Percentiles rank a stretch among this genome's conserved stretches.
Conservation (phyloP, 2,329 filamentous ascomycete species). For the Keithomyces neogunnii region DNA sequence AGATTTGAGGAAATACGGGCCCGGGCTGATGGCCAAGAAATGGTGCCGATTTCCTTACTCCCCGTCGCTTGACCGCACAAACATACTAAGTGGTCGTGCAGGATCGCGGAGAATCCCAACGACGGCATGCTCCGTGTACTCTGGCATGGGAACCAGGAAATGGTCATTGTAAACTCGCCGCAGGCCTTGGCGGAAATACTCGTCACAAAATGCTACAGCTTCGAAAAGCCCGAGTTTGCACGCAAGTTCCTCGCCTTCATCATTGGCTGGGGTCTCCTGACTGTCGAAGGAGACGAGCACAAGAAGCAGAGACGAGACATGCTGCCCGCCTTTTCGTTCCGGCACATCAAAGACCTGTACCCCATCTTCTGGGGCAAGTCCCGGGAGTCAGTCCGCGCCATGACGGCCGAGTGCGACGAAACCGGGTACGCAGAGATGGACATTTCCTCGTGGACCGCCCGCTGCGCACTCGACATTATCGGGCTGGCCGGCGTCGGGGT, state of each 20-base stretch:
- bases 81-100: neutral
- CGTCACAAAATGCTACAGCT: slow-evolving; percentile 57
- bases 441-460: slow-evolving; percentile 13
- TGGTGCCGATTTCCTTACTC: neutral
- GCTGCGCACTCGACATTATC: slow-evolving; percentile 26
- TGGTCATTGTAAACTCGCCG: slow-evolving; percentile 47
- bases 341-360: slow-evolving; percentile 23
- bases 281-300: slow-evolving; percentile 24
- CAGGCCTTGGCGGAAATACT: slow-evolving; percentile 58
- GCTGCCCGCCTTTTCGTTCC: slow-evolving; percentile 22
- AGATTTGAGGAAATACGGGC: neutral
- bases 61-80: neutral
- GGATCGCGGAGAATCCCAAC: neutral
- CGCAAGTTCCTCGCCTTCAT: slow-evolving; percentile 73
- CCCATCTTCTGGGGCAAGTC: slow-evolving; percentile 24
- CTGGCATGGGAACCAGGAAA: neutral
- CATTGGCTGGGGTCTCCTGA: slow-evolving; percentile 52
- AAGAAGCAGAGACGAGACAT: slow-evolving; percentile 22
- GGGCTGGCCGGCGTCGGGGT: slow-evolving; percentile 23
- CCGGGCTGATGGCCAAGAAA: neutral
- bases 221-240: slow-evolving; percentile 43
- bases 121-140: neutral
- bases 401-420: slow-evolving; percentile 2
- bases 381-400: slow-evolving; percentile 14
- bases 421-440: slow-evolving; percentile 11